Evolutionary conservation across 1,284 basidiomycete genomes (phyloP), one percentile per base, ranked within the genome.

Genomic region (Cryptococcus sp.): DNA sequence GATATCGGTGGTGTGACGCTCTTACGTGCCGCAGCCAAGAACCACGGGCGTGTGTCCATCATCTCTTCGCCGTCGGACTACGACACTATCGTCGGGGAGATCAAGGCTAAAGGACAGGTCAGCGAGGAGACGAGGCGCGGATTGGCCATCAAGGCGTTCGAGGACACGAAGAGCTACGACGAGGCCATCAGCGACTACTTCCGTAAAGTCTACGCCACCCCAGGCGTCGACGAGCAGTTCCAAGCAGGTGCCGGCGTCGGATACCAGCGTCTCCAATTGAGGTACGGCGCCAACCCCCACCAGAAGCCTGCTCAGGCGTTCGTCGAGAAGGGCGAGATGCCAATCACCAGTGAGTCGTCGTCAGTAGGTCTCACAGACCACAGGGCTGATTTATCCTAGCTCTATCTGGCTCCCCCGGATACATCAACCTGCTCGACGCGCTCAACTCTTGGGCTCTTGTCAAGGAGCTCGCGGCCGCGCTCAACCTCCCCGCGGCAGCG

Each of bases 1-100:
- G 96, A 99, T 80, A 99, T 99, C 65, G 96, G 96, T 6, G 96
- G 96, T 49, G 96, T 99, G 45, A 99, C 96, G 2, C 88, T 99
- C 23, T 87, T 99, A 52, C 90, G 96, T 57, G 96, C 96, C 7
- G 96, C 94, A 5, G 96, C 96, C 59, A 99, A 99, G 82, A 99
- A 99, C 81, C 96, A 99, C 81, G 89, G 85, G 61, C 90, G 93
- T 52, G 92, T 95, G 22, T 89, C 88, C 30, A 88, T 99, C 60
- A 84, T 99, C 56, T 96, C 91, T 52, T 93, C 96, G 76, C 96
- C 96, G 15, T 80, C 84, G n/a, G 96, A 99, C 80, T 99, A 99
- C 78, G 78, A 83, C 50, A 83, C 85, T 59, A 96, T 98, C 80
- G 79, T 98, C 52, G 80, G 85, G 38, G 86, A 88, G 42, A 92